Evolutionary conservation across 2,329 filamentous ascomycete genomes (phyloP), one percentile per base, ranked within the genome.

Genomic region (Fusarium sp.): DNA sequence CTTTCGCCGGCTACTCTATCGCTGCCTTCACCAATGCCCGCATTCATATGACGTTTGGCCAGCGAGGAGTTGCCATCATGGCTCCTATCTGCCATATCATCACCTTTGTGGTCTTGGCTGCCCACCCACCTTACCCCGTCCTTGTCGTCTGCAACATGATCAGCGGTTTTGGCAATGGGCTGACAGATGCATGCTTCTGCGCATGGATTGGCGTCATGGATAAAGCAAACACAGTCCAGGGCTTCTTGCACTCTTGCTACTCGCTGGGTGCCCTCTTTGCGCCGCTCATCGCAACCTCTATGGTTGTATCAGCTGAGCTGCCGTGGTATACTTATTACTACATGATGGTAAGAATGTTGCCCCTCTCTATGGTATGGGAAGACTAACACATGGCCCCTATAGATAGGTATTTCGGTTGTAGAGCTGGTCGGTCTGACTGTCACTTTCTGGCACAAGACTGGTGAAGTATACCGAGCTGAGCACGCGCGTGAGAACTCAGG

Each of bases 291-390:
- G 90, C 90, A 1, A 93, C 91, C 0, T 86, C 84, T 0, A 88
- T 94, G 85, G 88, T 93, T 34, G 89, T 89, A 0, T 87, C 86
- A 55, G 87, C 83, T 0, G 72, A 79, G 1, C 59, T 90, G 65
- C 84, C 84, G 0, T 94, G 92, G 92, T 92, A 90, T 72, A 85
- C 82, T 4, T 93, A 89, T 75, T 94, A 93, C 74, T 92, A 92
- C 74, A 80, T 92, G 59, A 91, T 93, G 89, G 88, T 91, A 82
- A 82, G 84, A 4, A 10, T 13, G 1, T 11, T 2, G 23, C 0
- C 2, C 84, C 7, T 27, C 12, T 43, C 5, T 7, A 6, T 7
- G 5, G 2, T 10, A n/a, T 37, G 11, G 10, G 2, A 15, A 10
- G 11, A 8, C 57, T 67, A 18, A 74, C 11, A 34, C n/a, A 4